phyloP scores from a whole-genome alignment of 2,329 filamentous ascomycete genomes.

The Fusarium bulbicola region DNA sequence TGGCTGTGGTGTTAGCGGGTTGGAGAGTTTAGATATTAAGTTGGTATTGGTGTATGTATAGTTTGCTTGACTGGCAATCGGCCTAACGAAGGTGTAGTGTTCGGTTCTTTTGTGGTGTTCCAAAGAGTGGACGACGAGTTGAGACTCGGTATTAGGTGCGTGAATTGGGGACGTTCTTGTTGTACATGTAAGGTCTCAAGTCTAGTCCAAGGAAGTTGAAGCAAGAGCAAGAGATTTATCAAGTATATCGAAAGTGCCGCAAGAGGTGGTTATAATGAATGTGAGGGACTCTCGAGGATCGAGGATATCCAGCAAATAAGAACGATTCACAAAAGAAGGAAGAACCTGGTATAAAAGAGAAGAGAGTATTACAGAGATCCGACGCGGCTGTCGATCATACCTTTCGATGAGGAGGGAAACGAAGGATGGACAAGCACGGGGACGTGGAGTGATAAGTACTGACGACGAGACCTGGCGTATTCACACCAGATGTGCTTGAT shows the following conservation, averaged over 20 bases:
- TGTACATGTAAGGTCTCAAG: constrained; percentile 45
- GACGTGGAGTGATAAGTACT: constrained; percentile 60
- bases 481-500: constrained; percentile 43
- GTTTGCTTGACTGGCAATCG: constrained; percentile 37
- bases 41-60: constrained; percentile 41
- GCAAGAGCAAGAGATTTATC: constrained; percentile 31
- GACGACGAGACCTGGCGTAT: constrained; percentile 48
- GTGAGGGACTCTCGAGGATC: constrained; percentile 52
- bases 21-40: constrained; percentile 40
- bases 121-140: constrained; percentile 57
- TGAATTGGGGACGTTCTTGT: constrained; percentile 42
- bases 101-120: constrained; percentile 37
- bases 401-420: constrained; percentile 47
- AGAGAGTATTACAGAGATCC: constrained; percentile 56
- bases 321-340: constrained; percentile 59
- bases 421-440: constrained; percentile 54
- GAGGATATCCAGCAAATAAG: constrained; percentile 54
- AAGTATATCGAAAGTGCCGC: constrained; percentile 37
- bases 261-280: constrained; percentile 48
- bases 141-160: constrained; percentile 44
- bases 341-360: constrained; percentile 60
- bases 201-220: constrained; percentile 26
- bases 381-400: constrained; percentile 60
- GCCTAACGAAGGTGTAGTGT: constrained; percentile 40
- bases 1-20: constrained; percentile 24